Conservation (phyloP, 805 yeast species). For the Saturnispora kantuleensis region DNA sequence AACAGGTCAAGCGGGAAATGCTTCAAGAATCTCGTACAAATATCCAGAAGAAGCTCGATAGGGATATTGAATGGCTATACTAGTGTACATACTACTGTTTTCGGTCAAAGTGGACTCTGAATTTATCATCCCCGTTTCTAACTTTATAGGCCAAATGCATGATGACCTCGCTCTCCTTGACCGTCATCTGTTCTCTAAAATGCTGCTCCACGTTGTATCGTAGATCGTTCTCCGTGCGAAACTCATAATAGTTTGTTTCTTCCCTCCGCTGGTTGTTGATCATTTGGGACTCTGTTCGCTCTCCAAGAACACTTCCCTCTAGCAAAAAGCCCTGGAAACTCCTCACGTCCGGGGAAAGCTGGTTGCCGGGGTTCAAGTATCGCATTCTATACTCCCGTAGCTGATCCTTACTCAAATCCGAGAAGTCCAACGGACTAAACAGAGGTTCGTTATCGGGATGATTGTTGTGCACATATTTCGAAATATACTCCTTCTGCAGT, state of each 20-base stretch:
- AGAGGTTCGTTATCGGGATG: slow-evolving; percentile 52
- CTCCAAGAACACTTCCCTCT: slow-evolving; percentile 58
- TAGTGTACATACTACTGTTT: neutral
- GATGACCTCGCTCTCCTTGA: slow-evolving; percentile 76
- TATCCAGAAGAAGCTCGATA: slow-evolving; percentile 27
- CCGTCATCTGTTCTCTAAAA: slow-evolving; percentile 40
- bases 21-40: slow-evolving; percentile 52
- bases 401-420: slow-evolving; percentile 47
- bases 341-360: slow-evolving; percentile 47
- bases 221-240: slow-evolving; percentile 22
- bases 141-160: slow-evolving; percentile 85
- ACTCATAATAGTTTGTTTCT: slow-evolving; percentile 24
- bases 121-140: slow-evolving; percentile 44
- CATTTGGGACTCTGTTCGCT: slow-evolving; percentile 40
- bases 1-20: slow-evolving; percentile 46
- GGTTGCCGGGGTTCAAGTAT: slow-evolving; percentile 27
- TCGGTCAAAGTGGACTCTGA: slow-evolving; percentile 30
- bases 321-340: slow-evolving; percentile 63
- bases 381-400: slow-evolving; percentile 59
- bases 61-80: neutral
- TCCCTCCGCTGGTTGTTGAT: slow-evolving; percentile 20
- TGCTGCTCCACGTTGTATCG: slow-evolving; percentile 37
- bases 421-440: slow-evolving; percentile 61
- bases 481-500: slow-evolving; percentile 56
- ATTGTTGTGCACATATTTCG: slow-evolving; percentile 63